Percentiles rank a stretch among this genome's conserved stretches.
phyloP scores from a whole-genome alignment of 306 rosid genomes.

The Prunus dulcis region DNA sequence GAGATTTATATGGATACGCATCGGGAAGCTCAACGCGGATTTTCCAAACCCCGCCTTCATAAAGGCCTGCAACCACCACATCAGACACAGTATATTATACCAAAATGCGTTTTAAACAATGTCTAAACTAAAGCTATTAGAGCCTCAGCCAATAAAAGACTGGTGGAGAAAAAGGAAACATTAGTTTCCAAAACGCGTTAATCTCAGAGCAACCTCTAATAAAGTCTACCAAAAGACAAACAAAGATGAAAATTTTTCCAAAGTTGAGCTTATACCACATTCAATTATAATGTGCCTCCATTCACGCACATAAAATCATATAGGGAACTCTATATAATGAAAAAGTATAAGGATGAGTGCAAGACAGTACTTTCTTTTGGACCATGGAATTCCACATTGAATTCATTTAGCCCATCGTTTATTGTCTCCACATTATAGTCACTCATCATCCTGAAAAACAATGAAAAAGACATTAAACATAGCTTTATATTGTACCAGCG shows the following conservation, averaged over 20 bases:
- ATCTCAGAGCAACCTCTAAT: background rate
- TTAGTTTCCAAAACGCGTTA: background rate
- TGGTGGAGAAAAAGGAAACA: background rate
- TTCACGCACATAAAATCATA: background rate
- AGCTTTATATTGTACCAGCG: background rate
- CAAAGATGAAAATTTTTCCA: background rate
- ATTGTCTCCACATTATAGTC: constrained; percentile 95
- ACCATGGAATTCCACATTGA: constrained; percentile 95
- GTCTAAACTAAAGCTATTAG: background rate
- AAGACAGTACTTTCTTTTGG: constrained; percentile 86
- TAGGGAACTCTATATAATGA: background rate
- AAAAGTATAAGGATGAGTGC: constrained; percentile 6
- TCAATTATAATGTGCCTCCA: background rate
- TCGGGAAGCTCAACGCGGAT: constrained; percentile 96
- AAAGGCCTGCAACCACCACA: constrained; percentile 68
- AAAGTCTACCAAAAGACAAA: background rate
- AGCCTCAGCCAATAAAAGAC: background rate
- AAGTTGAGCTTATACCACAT: background rate
- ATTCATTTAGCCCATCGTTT: constrained; percentile 90
- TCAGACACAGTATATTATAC: constrained; percentile 10
- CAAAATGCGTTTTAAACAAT: background rate
- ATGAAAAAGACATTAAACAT: constrained; percentile 19
- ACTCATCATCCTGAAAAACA: constrained; percentile 95
- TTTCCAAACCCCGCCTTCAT: constrained; percentile 98
- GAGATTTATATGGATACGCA: constrained; percentile 96